phyloP scores from a whole-genome alignment of 73 alveolate species.

The Stentor coeruleus region DNA sequence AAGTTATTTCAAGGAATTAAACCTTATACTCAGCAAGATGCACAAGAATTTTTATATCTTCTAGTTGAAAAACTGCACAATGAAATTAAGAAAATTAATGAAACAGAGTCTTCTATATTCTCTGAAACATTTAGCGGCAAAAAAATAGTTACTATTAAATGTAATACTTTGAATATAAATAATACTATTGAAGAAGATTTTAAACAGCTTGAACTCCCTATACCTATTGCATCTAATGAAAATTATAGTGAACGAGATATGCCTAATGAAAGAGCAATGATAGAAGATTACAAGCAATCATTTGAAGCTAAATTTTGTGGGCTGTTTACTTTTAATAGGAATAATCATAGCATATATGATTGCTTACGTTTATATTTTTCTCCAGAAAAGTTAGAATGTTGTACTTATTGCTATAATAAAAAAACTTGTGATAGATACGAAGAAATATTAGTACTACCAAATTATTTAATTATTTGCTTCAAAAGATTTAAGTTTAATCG shows the following conservation, averaged over 20 bases:
- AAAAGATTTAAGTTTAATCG: neutral
- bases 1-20: neutral
- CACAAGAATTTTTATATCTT: neutral
- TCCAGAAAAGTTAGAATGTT: too few species aligned
- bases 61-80: neutral
- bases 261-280: too few species aligned
- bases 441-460: neutral
- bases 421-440: neutral
- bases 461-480: neutral
- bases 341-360: too few species aligned
- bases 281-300: too few species aligned
- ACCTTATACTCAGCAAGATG: constrained; percentile 3
- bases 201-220: neutral
- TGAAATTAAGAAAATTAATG: neutral
- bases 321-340: too few species aligned
- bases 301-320: too few species aligned
- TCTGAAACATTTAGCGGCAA: neutral
- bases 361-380: too few species aligned
- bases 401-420: neutral
- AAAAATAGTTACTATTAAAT: too few species aligned
- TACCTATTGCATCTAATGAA: neutral
- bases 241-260: neutral
- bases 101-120: neutral
- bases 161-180: neutral
- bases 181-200: neutral